A percentile compares a stretch with the other conserved stretches of the same genome.
phyloP scores from a whole-genome alignment of 495 filamentous ascomycete species.

The Hypoxylon perforatum region DNA sequence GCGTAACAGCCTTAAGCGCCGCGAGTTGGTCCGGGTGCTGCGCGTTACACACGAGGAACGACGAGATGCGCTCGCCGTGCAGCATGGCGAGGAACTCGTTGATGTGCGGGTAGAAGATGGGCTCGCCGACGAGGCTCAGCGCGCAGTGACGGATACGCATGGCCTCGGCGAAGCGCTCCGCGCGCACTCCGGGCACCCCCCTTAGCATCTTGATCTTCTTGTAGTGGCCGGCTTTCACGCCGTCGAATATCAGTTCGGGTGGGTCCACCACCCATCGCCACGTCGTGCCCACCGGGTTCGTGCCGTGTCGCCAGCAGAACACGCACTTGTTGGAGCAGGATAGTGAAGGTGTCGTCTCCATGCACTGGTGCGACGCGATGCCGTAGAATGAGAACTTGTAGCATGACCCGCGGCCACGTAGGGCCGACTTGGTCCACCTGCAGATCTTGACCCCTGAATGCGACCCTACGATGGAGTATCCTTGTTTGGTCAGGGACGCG shows the following conservation, averaged over 20 bases:
- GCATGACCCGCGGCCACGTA: slow-evolving; percentile 94
- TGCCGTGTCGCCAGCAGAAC: slow-evolving; percentile 98
- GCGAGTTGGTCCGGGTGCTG: slow-evolving; percentile 94
- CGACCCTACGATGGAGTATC: slow-evolving; percentile 92
- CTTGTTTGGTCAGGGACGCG: slow-evolving; percentile 89
- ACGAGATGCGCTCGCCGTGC: slow-evolving; percentile 87
- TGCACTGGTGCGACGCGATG: slow-evolving; percentile 93
- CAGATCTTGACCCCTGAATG: slow-evolving; percentile 98
- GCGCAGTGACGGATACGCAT: slow-evolving; percentile 95
- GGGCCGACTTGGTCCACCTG: slow-evolving; percentile 96
- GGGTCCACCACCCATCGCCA: slow-evolving; percentile 97
- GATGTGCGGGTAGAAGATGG: slow-evolving; percentile 98
- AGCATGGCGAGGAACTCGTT: slow-evolving; percentile 87
- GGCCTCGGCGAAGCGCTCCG: slow-evolving; percentile 90
- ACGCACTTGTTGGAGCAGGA: slow-evolving; percentile 98
- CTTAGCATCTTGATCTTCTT: slow-evolving; percentile 97
- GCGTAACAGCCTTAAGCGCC: slow-evolving; percentile 82
- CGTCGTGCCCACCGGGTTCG: slow-evolving; percentile 93
- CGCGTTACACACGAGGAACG: slow-evolving; percentile 97
- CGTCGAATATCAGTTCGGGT: slow-evolving; percentile 86
- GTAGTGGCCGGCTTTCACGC: slow-evolving; percentile 91
- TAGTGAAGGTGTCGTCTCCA: slow-evolving; percentile 95
- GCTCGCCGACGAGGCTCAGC: slow-evolving; percentile 89
- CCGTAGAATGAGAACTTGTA: slow-evolving; percentile 98
- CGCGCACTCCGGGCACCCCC: slow-evolving; percentile 89